Evolutionary conservation across 352 stramenopile species (phyloP).

Genomic region (Globisporangium mamillatum): DNA sequence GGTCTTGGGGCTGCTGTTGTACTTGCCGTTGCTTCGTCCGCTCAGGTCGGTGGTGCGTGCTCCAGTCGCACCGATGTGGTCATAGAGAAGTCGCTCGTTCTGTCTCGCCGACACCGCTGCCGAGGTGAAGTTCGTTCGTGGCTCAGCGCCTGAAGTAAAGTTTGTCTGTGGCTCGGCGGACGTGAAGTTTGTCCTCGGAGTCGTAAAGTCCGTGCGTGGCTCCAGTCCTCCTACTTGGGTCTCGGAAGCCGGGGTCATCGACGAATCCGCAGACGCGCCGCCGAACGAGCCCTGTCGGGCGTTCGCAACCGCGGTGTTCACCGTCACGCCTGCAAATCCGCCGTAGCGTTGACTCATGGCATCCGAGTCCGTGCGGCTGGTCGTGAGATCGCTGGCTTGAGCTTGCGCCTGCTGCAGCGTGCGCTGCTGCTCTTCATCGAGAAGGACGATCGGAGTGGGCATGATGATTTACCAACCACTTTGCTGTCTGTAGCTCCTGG

Average conservation of each 20-base stretch:
- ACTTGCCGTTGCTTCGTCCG: constrained; percentile 5
- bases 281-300: constrained; percentile 12
- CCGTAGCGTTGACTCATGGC: background rate
- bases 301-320: background rate
- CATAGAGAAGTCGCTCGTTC: background rate
- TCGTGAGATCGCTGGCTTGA: background rate
- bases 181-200: constrained; percentile 36
- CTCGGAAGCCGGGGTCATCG: background rate
- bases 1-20: constrained; percentile 35
- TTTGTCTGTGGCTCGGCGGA: constrained; percentile 21
- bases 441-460: background rate
- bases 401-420: constrained; percentile 17
- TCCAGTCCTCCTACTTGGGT: background rate
- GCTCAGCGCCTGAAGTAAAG: constrained; percentile 17
- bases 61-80: background rate
- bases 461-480: background rate
- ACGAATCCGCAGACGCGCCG: background rate
- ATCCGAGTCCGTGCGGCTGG: constrained; percentile 10
- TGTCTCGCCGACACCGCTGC: background rate
- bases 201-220: constrained; percentile 26
- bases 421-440: constrained; percentile 56
- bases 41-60: constrained; percentile 5
- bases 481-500: background rate
- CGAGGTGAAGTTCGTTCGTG: constrained; percentile 11
- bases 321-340: background rate